Conservation (phyloP, 768 basidiomycete species). For the Dentipellis sp. region DNA sequence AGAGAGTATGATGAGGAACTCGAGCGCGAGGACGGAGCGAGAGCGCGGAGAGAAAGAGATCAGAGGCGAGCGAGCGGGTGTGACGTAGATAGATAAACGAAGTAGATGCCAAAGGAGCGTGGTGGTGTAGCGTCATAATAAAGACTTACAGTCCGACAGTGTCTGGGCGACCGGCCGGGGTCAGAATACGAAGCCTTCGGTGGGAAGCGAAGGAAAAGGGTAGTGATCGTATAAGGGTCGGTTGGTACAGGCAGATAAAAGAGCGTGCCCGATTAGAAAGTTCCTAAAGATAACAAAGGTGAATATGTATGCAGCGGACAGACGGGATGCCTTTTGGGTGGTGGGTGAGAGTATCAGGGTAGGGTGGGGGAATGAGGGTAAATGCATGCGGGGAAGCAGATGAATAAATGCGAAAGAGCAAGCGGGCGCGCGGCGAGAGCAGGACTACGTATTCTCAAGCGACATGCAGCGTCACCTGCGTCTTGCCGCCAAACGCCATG, state of each 20-base stretch:
- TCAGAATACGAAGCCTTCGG: not conserved
- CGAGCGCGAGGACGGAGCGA: not conserved
- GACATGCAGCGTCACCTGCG: conserved; percentile 78
- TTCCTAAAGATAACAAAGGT: conserved; percentile 5
- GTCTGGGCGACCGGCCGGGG: not conserved
- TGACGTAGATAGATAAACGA: conserved; percentile 10
- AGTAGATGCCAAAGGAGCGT: conserved; percentile 13
- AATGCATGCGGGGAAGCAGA: conserved; percentile 1
- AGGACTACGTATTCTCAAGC: conserved; percentile 32
- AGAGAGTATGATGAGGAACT: too few species aligned
- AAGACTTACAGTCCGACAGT: not conserved
- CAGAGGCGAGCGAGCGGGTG: conserved; percentile 2
- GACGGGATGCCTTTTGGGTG: conserved; percentile 2
- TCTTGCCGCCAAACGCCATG: conserved; percentile 86
- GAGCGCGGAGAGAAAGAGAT: too few species aligned
- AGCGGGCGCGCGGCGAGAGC: not conserved
- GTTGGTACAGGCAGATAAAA: conserved; percentile 2
- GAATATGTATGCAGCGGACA: conserved; percentile 8
- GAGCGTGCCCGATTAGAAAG: conserved; percentile 4
- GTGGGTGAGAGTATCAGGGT: conserved; percentile 8
- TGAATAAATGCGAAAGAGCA: conserved; percentile 2
- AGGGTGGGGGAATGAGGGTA: conserved; percentile 4
- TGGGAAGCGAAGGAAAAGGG: not conserved
- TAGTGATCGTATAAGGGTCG: conserved; percentile 4
- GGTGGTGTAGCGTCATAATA: not conserved